A percentile compares a stretch with the other conserved stretches of the same genome.
These are phyloP conservation scores for Chlamydomonas applanata DNA, from an alignment of 139 green algal genomes.

Conservation along the genomic window DNA sequence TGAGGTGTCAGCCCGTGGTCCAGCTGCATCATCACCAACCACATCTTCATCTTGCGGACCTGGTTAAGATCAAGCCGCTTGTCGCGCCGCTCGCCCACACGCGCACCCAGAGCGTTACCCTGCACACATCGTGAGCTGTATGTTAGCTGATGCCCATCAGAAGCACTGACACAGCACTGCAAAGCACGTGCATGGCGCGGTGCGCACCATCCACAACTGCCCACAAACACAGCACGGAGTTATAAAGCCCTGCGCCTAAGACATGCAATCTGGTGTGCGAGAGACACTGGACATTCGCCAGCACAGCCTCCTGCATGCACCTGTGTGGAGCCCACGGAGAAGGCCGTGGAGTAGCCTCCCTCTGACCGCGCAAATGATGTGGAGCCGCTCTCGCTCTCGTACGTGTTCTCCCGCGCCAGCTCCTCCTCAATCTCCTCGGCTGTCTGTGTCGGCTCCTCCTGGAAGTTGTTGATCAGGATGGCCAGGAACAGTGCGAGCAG, in stretches of 20 bases:
- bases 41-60: slow-evolving; percentile 14
- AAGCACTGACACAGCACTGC: too few relatives aligned
- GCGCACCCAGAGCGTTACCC: not conserved
- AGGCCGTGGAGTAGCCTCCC: not conserved
- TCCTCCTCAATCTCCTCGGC: not conserved
- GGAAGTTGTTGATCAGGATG: slow-evolving; percentile 53
- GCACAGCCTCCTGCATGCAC: too few relatives aligned
- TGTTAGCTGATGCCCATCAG: too few relatives aligned
- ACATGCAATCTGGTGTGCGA: too few relatives aligned
- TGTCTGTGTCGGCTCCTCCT: not conserved
- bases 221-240: too few relatives aligned
- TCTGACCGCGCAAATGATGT: not conserved
- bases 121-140: too few relatives aligned
- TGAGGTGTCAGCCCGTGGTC: not conserved
- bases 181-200: too few relatives aligned
- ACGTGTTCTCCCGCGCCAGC: not conserved
- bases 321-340: too few relatives aligned
- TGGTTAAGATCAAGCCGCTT: not conserved
- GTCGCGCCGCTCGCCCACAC: slow-evolving; percentile 6
- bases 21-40: slow-evolving; percentile 8
- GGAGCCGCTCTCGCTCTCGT: not conserved
- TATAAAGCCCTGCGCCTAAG: too few relatives aligned
- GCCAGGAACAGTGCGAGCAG: slow-evolving; percentile 71
- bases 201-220: too few relatives aligned
- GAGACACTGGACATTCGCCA: too few relatives aligned